Conservation (phyloP, 1,284 basidiomycete species). For the Coniophora puteana region DNA sequence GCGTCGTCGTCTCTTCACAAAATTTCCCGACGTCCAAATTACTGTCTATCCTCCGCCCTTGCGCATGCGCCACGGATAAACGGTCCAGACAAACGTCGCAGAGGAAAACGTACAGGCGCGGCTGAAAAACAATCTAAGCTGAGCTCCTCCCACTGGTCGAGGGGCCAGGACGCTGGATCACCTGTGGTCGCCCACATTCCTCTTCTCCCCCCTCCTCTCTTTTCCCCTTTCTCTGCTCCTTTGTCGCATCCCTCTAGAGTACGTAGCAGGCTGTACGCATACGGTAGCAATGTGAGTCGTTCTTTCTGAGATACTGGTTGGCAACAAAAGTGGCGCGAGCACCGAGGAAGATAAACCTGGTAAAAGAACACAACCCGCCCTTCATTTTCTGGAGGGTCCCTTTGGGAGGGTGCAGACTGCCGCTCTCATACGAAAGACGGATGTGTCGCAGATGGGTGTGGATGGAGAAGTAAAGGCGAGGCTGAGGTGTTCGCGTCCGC, state of each 20-base stretch:
- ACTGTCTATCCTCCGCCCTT: slow-evolving; percentile 60
- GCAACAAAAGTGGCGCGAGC: slow-evolving; percentile 18
- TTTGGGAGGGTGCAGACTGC: slow-evolving; percentile 24
- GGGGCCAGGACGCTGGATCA: slow-evolving; percentile 85
- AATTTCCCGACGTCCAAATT: slow-evolving; percentile 67
- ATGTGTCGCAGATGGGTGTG: slow-evolving; percentile 54
- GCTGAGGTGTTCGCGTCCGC: slow-evolving; percentile 51
- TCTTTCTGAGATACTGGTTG: slow-evolving; percentile 15
- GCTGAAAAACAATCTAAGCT: slow-evolving; percentile 89
- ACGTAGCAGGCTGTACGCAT: no score
- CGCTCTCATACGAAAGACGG: slow-evolving; percentile 22
- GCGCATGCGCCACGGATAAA: slow-evolving; percentile 51
- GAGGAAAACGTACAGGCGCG: slow-evolving; percentile 50
- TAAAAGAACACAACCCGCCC: slow-evolving; percentile 74
- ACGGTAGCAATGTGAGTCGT: slow-evolving; percentile 28
- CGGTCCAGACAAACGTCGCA: slow-evolving; percentile 88
- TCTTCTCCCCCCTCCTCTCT: slow-evolving; percentile 10
- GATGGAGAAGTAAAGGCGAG: slow-evolving; percentile 82
- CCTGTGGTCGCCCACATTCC: slow-evolving; percentile 79
- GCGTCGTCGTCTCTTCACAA: slow-evolving; percentile 6
- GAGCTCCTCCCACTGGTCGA: slow-evolving; percentile 86
- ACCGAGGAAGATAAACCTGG: slow-evolving; percentile 81
- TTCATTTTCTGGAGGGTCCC: slow-evolving; percentile 29
- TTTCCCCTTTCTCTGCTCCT: slow-evolving; percentile 13
- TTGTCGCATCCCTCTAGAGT: slow-evolving; percentile 16